Base-by-base conservation (phyloP, 2,329 filamentous ascomycete species). In the Colletotrichum cereale region DNA sequence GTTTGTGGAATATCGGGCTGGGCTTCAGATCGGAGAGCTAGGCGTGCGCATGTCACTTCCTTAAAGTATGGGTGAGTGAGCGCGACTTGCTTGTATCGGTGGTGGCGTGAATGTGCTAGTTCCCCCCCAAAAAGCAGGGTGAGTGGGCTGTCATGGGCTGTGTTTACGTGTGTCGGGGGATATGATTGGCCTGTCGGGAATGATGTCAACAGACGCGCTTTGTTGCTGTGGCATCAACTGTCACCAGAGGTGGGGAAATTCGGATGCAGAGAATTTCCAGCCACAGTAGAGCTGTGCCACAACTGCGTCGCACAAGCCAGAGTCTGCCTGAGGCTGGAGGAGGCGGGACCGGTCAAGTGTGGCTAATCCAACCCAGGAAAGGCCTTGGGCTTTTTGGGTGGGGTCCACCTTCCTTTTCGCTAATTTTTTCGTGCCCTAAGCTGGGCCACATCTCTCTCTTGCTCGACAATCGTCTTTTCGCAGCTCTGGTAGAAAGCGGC, bases 41-140 rank as follows among this genome's bases (percentile, higher is more conserved):
- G 31, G 50, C 60, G 56, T 52, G 63, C 64, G 62, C 47, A 72
- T 66, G 64, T 67, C 64, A 64, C 63, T 36, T 72, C 63, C 8
- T 73, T 62, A 64, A 74, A 72, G 44, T 64, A 66, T 66, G 67
- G 63, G 71, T 58, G 71, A 64, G 62, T 60, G 58, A 53, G 60
- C 69, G 69, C 69, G 65, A 50, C 52, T 57, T 36, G 47, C 52
- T 57, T 36, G 24, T 50, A 62, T 55, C 26, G 26, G 58, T 66
- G 60, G 66, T 74, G 73, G 62, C 52, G 62, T 74, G 60, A 68
- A 76, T 63, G 75, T 67, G 70, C 74, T 68, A 74, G 71, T 69
- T 72, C 65, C 71, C 74, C 74, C 60, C 69, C 67, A 75, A 68
- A 74, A 72, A 73, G 57, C 60, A 75, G 42, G 50, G 40, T 66